Percentiles rank a stretch among this genome's conserved stretches.
Conservation (phyloP, 805 yeast genomes). For the Candida pseudofarinosa region DNA sequence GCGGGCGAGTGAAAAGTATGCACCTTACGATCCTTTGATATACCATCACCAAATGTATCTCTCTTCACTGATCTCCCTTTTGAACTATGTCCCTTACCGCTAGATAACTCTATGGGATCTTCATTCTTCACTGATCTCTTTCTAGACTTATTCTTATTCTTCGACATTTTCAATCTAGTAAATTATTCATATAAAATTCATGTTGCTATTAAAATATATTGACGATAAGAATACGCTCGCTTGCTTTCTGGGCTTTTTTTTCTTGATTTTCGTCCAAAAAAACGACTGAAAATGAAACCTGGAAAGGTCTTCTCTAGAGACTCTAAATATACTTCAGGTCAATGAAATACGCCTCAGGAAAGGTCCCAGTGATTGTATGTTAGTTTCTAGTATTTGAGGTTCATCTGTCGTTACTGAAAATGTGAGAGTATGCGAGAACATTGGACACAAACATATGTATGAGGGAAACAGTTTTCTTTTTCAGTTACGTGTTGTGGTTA, state of each 20-base stretch:
- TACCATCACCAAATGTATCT: slow-evolving; percentile 29
- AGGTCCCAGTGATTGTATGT: too few species aligned
- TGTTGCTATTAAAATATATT: background rate
- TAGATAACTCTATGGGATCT: slow-evolving; percentile 9
- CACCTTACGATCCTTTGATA: slow-evolving; percentile 24
- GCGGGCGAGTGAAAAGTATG: slow-evolving; percentile 27
- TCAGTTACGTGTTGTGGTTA: too few species aligned
- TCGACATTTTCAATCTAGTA: slow-evolving; percentile 5
- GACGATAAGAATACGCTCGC: background rate
- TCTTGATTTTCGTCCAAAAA: slow-evolving; percentile 1
- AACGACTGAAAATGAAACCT: too few species aligned
- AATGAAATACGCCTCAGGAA: too few species aligned
- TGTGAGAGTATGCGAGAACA: too few species aligned
- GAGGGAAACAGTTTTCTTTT: too few species aligned
- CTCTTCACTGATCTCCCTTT: background rate
- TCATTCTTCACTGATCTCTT: slow-evolving; percentile 1
- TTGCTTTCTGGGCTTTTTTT: slow-evolving; percentile 1
- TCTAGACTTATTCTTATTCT: slow-evolving; percentile 20
- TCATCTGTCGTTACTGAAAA: too few species aligned
- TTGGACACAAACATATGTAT: too few species aligned
- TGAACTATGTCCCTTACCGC: slow-evolving; percentile 6
- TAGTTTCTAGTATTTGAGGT: too few species aligned
- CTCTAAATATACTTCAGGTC: too few species aligned
- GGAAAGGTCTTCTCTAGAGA: too few species aligned
- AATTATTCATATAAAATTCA: background rate